Evolutionary conservation across 305 asterid genomes (phyloP), one percentile per base, ranked within the genome.

Genomic region (Fraxinus platypoda): DNA sequence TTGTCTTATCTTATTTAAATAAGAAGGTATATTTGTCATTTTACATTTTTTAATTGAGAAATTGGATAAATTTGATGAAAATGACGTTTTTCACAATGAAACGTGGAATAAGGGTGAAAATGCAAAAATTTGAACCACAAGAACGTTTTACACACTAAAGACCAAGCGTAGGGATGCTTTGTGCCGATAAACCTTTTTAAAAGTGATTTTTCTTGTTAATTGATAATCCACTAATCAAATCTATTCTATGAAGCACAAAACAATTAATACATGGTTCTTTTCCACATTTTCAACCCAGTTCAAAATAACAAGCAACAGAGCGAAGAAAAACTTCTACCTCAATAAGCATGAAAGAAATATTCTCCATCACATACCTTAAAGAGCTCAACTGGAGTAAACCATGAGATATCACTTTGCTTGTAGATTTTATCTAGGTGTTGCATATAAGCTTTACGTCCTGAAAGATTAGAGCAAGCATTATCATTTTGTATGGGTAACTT

Each of bases 321-420:
- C 7, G 25, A 81, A n/a, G n/a, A 31, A 68, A 57, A 76, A 54
- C 66, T 82, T 73, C 57, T 62, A 75, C 13, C 46, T 75, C 81
- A 23, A 25, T 70, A 76, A 78, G 78, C 34, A 12, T 26, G 74
- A 66, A 66, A 11, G 74, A 28, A 28, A 68, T 28, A 68, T 79
- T 79, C 76, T 43, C 79, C 30, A 25, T 64, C 57, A 1, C 41
- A 76, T 89, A 96, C 99, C 98, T 96, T 96, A 83, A 96, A 96
- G 78, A 96, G 97, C 90, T 96, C 98, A 52, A 93, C 98, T 2
- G 99, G 98, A 83, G 99, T 96, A 88, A 96, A 96, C 99, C 99
- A 96, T 37, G 99, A 94, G 23, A 80, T 90, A 66, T 92, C 99
- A 85, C 92, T 89, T 86, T 94, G 97, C 95, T 90, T 93, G 92